A percentile compares a stretch with the other conserved stretches of the same genome.
Evolutionary conservation across 306 rosid species (phyloP).

Genomic region (Castanea mollissima): DNA sequence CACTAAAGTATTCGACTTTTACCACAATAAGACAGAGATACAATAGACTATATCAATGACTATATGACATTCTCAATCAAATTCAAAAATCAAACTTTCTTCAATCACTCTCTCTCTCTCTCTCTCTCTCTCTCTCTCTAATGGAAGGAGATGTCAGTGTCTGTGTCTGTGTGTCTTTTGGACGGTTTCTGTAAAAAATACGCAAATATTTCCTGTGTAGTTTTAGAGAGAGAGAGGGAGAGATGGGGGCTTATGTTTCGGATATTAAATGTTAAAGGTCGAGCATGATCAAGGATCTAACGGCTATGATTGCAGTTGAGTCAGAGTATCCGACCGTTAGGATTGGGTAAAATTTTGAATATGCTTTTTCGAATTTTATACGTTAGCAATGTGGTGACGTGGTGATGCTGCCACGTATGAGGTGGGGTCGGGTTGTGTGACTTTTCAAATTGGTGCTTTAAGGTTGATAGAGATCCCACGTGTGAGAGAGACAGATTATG

Average conservation of each 20-base stretch:
- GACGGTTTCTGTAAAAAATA: slow-evolving; percentile 38
- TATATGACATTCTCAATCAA: slow-evolving; percentile 21
- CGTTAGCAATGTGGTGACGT: slow-evolving; percentile 35
- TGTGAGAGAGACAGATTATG: slow-evolving; percentile 36
- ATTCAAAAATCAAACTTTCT: slow-evolving; percentile 66
- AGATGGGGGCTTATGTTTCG: not conserved
- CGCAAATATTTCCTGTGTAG: slow-evolving; percentile 22
- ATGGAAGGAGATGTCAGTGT: slow-evolving; percentile 39
- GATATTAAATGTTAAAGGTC: slow-evolving; percentile 25
- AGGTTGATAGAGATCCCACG: slow-evolving; percentile 35
- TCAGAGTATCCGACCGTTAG: slow-evolving; percentile 67
- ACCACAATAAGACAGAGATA: slow-evolving; percentile 29
- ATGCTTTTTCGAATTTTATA: slow-evolving; percentile 21
- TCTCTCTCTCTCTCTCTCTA: slow-evolving; percentile 27
- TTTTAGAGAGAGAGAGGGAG: not conserved
- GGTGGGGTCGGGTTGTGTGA: slow-evolving; percentile 22
- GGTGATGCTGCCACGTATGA: slow-evolving; percentile 45
- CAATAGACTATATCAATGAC: not conserved
- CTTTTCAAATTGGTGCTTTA: slow-evolving; percentile 24
- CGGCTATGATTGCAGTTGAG: slow-evolving; percentile 36
- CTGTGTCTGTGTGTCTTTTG: slow-evolving; percentile 36
- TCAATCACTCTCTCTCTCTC: slow-evolving; percentile 21
- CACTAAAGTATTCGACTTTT: slow-evolving; percentile 15
- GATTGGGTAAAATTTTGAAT: slow-evolving; percentile 57
- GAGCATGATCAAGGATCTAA: slow-evolving; percentile 34